Percentiles rank a stretch among this genome's conserved stretches.
These are phyloP conservation scores for Datura wrightii DNA, from an alignment of 257 asterid genomes.

Conservation along the genomic window DNA sequence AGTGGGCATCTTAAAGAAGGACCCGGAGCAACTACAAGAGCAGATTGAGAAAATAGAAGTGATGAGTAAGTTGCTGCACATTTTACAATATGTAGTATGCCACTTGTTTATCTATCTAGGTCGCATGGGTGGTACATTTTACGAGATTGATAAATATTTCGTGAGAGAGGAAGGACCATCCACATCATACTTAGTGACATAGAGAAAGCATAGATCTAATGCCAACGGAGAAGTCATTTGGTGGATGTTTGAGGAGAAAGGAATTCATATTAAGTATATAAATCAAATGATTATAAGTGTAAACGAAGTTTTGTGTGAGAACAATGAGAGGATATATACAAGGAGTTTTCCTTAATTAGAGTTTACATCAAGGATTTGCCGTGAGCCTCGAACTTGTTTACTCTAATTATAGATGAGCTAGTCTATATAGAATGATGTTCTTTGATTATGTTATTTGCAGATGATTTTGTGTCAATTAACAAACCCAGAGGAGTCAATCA, in stretches of 20 bases:
- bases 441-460: background rate
- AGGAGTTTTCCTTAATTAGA: background rate
- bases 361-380: background rate
- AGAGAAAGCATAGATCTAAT: background rate
- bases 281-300: background rate
- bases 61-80: slow-evolving; percentile 46
- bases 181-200: background rate
- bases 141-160: background rate
- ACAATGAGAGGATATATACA: background rate
- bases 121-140: slow-evolving; percentile 4
- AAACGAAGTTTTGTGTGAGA: background rate
- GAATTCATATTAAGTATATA: background rate
- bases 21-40: slow-evolving; percentile 77
- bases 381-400: background rate
- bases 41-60: slow-evolving; percentile 87
- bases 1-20: slow-evolving; percentile 93
- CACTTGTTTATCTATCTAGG: background rate
- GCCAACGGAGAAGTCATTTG: background rate
- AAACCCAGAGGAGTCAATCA: too few relatives aligned
- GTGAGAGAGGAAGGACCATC: background rate
- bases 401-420: background rate
- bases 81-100: background rate
- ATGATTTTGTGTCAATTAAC: background rate
- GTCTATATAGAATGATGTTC: background rate
- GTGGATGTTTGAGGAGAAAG: background rate